Base-by-base conservation (phyloP, 2,329 filamentous ascomycete species). In the Paraphoma sp. region DNA sequence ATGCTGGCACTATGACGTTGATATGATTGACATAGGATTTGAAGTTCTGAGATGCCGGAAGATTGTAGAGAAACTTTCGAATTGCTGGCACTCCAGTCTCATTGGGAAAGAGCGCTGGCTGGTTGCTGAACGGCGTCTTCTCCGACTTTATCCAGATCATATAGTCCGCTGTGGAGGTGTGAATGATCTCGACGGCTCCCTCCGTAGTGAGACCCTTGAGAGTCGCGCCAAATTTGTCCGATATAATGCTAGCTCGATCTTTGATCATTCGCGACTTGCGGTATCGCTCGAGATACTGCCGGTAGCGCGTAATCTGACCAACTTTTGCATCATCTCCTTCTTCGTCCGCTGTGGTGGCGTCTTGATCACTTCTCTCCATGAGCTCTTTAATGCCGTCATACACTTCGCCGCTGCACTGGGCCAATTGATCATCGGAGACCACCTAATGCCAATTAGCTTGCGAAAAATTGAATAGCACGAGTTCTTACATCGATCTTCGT, bases 401-500 rank as follows among this genome's bases (percentile, higher is more conserved):
- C 4, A 36, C 16, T 7, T n/a, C 29, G 0, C 45, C 53, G 2
- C 17, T 18, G 17, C 16, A 51, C 33, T 60, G 44, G 6, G 51
- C 40, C 29, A 57, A 18, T 30, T 60, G 40, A 36, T 60, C 36
- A 12, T 58, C 50, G 3, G 54, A 51, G 1, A 56, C 14, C 0
- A 38, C 29, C 51, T 57, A 14, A 62, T 30, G 1, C 56, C 61
- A 14, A 33, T 18, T n/a, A 10, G n/a, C 12, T 16, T 41, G 23
- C 23, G 23, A 23, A 23, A 23, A 3, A 23, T 23, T 23, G 5
- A 23, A 36, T 14, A 36, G 9, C 10, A 36, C 14, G 3, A 36
- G 33, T 36, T 61, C 67, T 50, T 51, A 69, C 64, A 53, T 71
- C 68, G 28, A 69, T 67, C 47, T 71, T 69, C 0, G 68, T 71